phyloP scores from a whole-genome alignment of 495 filamentous ascomycete genomes.

The Lasiosphaeria hispida region DNA sequence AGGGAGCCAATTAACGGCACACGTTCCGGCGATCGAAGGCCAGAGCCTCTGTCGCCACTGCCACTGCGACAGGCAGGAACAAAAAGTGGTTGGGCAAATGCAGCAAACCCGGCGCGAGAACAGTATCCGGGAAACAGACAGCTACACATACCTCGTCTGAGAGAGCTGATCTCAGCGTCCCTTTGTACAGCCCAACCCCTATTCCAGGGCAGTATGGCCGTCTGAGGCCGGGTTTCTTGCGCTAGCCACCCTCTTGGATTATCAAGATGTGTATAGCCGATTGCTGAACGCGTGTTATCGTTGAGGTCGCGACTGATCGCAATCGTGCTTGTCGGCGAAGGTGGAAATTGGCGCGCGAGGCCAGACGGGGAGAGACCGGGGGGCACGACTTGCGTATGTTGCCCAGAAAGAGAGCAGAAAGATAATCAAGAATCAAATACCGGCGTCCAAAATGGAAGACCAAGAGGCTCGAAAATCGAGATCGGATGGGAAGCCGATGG shows the following conservation, averaged over 20 bases:
- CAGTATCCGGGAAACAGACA: too few relatives aligned
- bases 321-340: constrained; percentile 20
- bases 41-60: too few relatives aligned
- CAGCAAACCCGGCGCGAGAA: too few relatives aligned
- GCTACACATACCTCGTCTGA: constrained; percentile 19
- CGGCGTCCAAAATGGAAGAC: constrained; percentile 21
- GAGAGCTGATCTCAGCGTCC: constrained; percentile 10
- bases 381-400: constrained; percentile 26
- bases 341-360: constrained; percentile 32
- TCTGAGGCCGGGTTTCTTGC: constrained; percentile 22
- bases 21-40: too few relatives aligned
- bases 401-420: constrained; percentile 15
- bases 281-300: constrained; percentile 8
- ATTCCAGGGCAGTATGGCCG: constrained; percentile 23
- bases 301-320: constrained; percentile 17
- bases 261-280: constrained; percentile 5
- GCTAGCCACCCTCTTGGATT: constrained; percentile 13
- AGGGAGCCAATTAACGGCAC: too few relatives aligned
- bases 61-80: too few relatives aligned
- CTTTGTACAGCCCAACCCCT: constrained; percentile 26
- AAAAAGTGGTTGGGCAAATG: too few relatives aligned
- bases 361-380: constrained; percentile 13
- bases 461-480: constrained; percentile 24
- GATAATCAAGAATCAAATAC: constrained; percentile 25
- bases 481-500: constrained; percentile 29